Base-by-base conservation (phyloP, 192 early-diverging fungal species). In the Linnemannia hyalina region DNA sequence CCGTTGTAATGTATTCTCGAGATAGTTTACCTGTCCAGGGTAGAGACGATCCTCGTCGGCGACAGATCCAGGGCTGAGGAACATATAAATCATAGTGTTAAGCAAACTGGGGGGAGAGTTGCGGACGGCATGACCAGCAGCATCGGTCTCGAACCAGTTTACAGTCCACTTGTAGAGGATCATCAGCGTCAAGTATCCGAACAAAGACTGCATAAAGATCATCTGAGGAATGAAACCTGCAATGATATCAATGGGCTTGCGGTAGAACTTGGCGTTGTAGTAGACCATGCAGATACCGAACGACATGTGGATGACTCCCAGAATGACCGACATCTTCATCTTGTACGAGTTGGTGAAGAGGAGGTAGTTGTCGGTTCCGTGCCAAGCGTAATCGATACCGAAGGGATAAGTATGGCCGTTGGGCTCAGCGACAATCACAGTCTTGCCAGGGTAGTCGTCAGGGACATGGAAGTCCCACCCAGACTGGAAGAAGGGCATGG, bases 1-100 rank as follows among this genome's bases (percentile, higher is more conserved):
- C 7, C 16, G 0, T 26, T 52, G 22, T 8, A 0, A 55, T 35
- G 1, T 5, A 29, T 22, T 8, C 1, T 7, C 6, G 16, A 20
- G 26, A 47, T 77, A 69, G 15, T 80, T 80, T 82, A 92, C 94
- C 92, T 99, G 99, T 68, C 98, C 98, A 29, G 93, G 81, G 86
- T 93, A 99, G 63, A 99, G 90, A 76, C 90, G 91, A 55, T 96
- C 95, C 35, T 86, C 88, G 35, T 93, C 90, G 26, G 78, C 82
- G 36, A 99, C 94, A 40, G 55, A 89, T 35, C 99, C 99, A 13
- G 99, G 99, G 42, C 94, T 93, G 79, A 99, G 89, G 90, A 99
- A 97, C 99, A 99, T 99, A 90, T 98, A 99, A 87, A 99, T 99
- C 78, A 99, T 93, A 81, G 96, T 98, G 93, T 99, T 99, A 44